A percentile compares a stretch with the other conserved stretches of the same genome.
Evolutionary conservation across 2,329 filamentous ascomycete genomes (phyloP).

Genomic region (Diaporthe longicolla): DNA sequence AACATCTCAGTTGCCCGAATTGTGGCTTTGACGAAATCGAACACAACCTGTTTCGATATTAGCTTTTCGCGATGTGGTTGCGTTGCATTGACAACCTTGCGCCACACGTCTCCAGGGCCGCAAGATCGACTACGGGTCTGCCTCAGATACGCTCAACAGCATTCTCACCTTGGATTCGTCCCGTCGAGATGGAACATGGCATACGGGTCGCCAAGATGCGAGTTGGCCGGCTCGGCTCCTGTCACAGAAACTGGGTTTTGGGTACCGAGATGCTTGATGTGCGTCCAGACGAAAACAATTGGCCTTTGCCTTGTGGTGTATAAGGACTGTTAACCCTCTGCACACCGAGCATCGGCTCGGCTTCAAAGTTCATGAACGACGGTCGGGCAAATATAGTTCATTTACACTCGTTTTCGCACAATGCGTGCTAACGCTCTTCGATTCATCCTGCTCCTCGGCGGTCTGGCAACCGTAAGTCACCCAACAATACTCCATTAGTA

Average conservation of each 20-base stretch:
- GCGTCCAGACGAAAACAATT: not conserved
- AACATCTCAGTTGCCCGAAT: not conserved
- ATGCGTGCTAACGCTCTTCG: not conserved
- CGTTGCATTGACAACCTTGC: conserved; percentile 1
- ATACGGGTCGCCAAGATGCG: not conserved
- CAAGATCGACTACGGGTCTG: conserved; percentile 13
- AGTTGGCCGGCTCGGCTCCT: not conserved
- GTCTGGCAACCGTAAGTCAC: conserved; percentile 1
- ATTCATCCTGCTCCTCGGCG: not conserved
- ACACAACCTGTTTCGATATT: not conserved
- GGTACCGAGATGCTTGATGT: conserved; percentile 18
- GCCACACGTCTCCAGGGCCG: conserved; percentile 12
- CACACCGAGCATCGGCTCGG: too few species aligned
- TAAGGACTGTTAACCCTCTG: conserved; percentile 1
- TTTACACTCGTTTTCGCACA: not conserved
- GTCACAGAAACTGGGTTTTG: not conserved
- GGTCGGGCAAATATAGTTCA: not conserved
- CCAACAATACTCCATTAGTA: not conserved
- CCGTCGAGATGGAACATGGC: not conserved
- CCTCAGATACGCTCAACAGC: not conserved
- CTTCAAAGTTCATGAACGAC: too few species aligned
- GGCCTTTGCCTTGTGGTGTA: not conserved
- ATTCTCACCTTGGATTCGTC: conserved; percentile 13
- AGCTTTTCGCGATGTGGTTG: not conserved
- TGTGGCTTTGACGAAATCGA: not conserved